Percentiles rank a stretch among this genome's conserved stretches.
phyloP scores from a whole-genome alignment of 345 rosid genomes.

The Citrus trifoliata region DNA sequence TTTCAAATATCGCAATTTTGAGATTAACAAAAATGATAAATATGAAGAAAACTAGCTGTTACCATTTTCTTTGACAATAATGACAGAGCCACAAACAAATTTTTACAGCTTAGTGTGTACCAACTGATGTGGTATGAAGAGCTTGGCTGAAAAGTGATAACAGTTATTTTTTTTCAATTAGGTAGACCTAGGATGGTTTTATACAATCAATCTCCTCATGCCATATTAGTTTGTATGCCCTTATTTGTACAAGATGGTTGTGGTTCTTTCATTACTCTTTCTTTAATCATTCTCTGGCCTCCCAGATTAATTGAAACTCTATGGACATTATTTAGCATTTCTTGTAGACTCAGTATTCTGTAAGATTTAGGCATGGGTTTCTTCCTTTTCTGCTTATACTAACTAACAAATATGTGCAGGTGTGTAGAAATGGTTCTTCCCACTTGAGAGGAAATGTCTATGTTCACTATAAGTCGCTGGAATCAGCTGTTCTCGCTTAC shows the following conservation, averaged over 20 bases:
- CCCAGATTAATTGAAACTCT: neutral
- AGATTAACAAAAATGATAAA: neutral
- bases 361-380: neutral
- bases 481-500: conserved; percentile 72
- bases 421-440: conserved; percentile 79
- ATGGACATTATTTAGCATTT: neutral
- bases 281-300: neutral
- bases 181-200: no score
- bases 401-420: conserved; percentile 39
- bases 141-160: no score
- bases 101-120: no score
- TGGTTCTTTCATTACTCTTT: no score
- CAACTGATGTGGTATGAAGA: no score
- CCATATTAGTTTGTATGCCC: no score
- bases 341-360: neutral
- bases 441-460: conserved; percentile 95
- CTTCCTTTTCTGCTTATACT: conserved; percentile 3
- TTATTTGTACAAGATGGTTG: no score
- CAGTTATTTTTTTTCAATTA: no score
- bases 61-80: neutral
- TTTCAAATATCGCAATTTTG: neutral
- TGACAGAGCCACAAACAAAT: no score
- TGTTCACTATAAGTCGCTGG: conserved; percentile 75
- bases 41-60: neutral
- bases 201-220: no score